These are phyloP conservation scores for Wickerhamiella hasegawae DNA, from an alignment of 805 yeast species.

Conservation along the genomic window DNA sequence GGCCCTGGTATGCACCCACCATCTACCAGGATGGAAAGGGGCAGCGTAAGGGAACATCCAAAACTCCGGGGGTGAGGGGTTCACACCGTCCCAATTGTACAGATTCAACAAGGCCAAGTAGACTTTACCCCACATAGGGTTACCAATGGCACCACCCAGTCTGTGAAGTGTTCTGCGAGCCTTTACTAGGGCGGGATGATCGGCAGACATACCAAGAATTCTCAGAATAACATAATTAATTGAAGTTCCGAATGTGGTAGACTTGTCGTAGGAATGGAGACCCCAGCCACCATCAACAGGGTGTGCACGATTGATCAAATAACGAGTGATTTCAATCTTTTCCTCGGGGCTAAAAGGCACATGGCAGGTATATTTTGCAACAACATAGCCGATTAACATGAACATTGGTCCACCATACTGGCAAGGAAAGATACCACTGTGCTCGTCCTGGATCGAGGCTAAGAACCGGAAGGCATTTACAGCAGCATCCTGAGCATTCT, in stretches of 20 bases:
- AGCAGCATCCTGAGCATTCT: slow-evolving; percentile 30
- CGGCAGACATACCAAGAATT: slow-evolving; percentile 54
- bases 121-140: slow-evolving; percentile 96
- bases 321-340: slow-evolving; percentile 59
- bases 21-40: slow-evolving; percentile 84
- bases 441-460: slow-evolving; percentile 49
- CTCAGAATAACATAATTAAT: slow-evolving; percentile 74
- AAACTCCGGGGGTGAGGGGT: slow-evolving; percentile 94
- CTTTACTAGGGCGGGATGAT: slow-evolving; percentile 60
- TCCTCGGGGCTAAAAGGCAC: slow-evolving; percentile 52
- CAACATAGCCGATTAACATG: slow-evolving; percentile 80
- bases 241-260: slow-evolving; percentile 89
- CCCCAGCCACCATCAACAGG: slow-evolving; percentile 99
- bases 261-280: slow-evolving; percentile 75
- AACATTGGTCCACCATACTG: slow-evolving; percentile 98
- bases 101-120: slow-evolving; percentile 72
- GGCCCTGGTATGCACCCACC: slow-evolving; percentile 99
- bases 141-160: slow-evolving; percentile 78
- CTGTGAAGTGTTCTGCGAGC: slow-evolving; percentile 56
- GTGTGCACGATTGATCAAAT: slow-evolving; percentile 79
- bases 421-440: slow-evolving; percentile 75
- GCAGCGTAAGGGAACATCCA: slow-evolving; percentile 72
- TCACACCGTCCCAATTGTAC: slow-evolving; percentile 92
- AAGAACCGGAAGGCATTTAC: slow-evolving; percentile 61
- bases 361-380: slow-evolving; percentile 52